A percentile compares a stretch with the other conserved stretches of the same genome.
phyloP scores from a whole-genome alignment of 768 basidiomycete species.

The Boletus eberwhitei region DNA sequence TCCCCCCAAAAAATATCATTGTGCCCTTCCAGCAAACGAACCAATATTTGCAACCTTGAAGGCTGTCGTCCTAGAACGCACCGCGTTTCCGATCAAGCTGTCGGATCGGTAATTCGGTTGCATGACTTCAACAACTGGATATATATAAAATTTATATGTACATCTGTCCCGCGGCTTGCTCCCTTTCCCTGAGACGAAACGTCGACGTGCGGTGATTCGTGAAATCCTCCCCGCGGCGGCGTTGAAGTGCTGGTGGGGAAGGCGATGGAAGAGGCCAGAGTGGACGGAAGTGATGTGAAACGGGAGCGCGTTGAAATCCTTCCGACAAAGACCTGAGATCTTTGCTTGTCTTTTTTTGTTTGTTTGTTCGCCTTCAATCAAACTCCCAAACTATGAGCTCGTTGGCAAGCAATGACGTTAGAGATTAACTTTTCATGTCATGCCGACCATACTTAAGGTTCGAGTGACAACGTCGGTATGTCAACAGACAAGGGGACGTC shows the following conservation, averaged over 20 bases:
- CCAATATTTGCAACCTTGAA: neutral
- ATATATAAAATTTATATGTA: neutral
- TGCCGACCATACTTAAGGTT: neutral
- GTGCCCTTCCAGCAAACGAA: neutral
- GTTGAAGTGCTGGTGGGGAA: too few species aligned
- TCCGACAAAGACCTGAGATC: too few species aligned
- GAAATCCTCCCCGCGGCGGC: too few species aligned
- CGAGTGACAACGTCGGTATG: neutral
- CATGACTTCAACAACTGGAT: neutral
- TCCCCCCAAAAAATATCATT: neutral
- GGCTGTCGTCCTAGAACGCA: neutral
- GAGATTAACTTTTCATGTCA: conserved; percentile 2
- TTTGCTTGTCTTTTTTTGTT: too few species aligned
- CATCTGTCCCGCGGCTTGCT: neutral
- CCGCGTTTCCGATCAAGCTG: neutral
- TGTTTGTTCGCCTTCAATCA: too few species aligned
- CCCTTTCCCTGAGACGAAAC: too few species aligned
- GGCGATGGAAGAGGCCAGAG: too few species aligned
- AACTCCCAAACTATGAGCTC: too few species aligned
- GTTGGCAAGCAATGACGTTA: neutral
- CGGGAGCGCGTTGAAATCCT: too few species aligned
- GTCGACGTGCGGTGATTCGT: too few species aligned
- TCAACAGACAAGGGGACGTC: neutral
- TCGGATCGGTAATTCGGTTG: neutral
- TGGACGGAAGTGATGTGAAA: too few species aligned